phyloP scores from a whole-genome alignment of 2,329 filamentous ascomycete genomes.

The Trichoderma aggressivum region DNA sequence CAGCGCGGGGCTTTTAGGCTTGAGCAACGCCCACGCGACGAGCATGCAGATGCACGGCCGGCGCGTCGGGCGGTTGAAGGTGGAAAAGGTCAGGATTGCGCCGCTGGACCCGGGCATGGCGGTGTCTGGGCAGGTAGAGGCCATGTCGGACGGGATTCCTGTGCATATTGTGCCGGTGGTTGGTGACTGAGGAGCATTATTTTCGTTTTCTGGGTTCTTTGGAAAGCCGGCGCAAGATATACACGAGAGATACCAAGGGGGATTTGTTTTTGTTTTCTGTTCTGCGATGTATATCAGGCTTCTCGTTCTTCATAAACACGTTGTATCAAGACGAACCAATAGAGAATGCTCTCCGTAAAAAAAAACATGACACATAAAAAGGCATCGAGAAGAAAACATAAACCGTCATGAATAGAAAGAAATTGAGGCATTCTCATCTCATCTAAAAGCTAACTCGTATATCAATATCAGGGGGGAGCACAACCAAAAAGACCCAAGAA shows the following conservation, averaged over 20 bases:
- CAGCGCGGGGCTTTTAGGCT: constrained; percentile 51
- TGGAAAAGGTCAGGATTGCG: constrained; percentile 13
- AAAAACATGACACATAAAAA: background rate
- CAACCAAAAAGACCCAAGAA: background rate
- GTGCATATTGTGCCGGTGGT: constrained; percentile 10
- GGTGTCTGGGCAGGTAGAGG: background rate
- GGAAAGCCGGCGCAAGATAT: background rate
- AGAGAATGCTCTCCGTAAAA: background rate
- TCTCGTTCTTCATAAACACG: background rate
- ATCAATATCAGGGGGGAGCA: background rate
- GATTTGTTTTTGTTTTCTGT: background rate
- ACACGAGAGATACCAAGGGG: background rate
- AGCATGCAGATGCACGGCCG: constrained; percentile 51
- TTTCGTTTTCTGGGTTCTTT: background rate
- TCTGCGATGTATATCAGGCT: background rate
- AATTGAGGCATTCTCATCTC: background rate
- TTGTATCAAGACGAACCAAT: background rate
- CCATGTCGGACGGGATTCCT: background rate
- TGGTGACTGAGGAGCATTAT: background rate
- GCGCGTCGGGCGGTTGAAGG: constrained; percentile 18
- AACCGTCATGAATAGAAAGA: background rate
- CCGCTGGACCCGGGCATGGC: constrained; percentile 13
- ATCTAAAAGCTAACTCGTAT: background rate
- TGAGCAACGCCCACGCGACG: constrained; percentile 50
- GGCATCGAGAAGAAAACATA: background rate